Evolutionary conservation across 495 filamentous ascomycete species (phyloP), one percentile per base, ranked within the genome.

Genomic region (Achaetomiella virescens): DNA sequence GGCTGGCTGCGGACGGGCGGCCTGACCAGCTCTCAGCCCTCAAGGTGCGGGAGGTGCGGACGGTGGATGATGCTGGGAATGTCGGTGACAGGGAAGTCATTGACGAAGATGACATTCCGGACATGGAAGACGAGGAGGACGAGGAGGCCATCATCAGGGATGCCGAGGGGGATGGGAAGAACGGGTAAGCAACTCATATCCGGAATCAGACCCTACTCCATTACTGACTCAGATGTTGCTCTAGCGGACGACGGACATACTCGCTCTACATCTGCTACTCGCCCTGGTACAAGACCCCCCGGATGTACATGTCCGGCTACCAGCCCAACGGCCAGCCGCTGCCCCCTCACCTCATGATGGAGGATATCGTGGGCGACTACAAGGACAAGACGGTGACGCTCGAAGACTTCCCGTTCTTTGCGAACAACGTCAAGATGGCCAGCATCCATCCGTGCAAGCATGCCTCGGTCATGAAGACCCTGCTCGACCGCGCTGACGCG

Each of bases 321-420:
- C 76, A 81, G 3, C 81, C 87, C n/a, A 80, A 83, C 52, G 86
- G 88, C 21, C 83, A 89, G 59, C 91, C 95, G 6, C 88, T 97
- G 22, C 81, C 88, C 6, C 95, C 93, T 2, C 81, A 86, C 22
- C 78, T 86, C 22, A 97, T 99, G 95, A 96, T 97, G 87, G 93
- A 99, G 67, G 95, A 99, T 64, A 97, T 99, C 63, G 88, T 97
- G 27, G 92, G 95, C 63, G 95, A 99, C 78, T 99, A 99, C 78
- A 95, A 96, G 67, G 92, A 97, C 74, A 99, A 99, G 76, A 99
- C 93, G 8, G 93, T 99, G 56, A 99, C 95, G 15, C 83, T 97
- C 38, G 95, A 99, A 70, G 90, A 96, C 68, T 99, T 99, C 70
- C 90, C 90, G 22, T 95, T 91, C 77, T 91, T 89, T 65, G 85